Evolutionary conservation across 2,329 filamentous ascomycete species (phyloP), one percentile per base, ranked within the genome.

Genomic region (Hypomyces perniciosus): DNA sequence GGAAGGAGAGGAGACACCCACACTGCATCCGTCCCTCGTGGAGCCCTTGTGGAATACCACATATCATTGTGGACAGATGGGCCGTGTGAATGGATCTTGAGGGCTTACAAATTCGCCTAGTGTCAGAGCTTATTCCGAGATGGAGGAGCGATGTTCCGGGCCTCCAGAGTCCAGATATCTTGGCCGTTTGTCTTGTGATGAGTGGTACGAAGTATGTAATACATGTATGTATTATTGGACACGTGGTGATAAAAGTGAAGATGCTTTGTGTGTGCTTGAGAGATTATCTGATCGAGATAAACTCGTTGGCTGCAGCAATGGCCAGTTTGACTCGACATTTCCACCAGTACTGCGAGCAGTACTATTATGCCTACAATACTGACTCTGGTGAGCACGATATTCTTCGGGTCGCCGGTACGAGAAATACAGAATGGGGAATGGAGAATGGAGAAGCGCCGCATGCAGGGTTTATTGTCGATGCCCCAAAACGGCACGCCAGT

Each of bases 31-130:
- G n/a, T n/a, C n/a, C n/a, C n/a, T n/a, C n/a, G n/a, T n/a, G n/a
- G n/a, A n/a, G n/a, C n/a, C n/a, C n/a, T n/a, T n/a, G n/a, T n/a
- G 49, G 49, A 43, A 46, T 51, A 46, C 45, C 41, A 46, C 44
- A 44, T 38, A n/a, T 9, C 44, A 44, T 40, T 33, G 41, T 42
- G 29, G 35, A 38, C 41, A 33, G 28, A 40, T 50, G 34, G 33
- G 42, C 31, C n/a, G n/a, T n/a, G n/a, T 40, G 46, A 28, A 35
- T 46, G 44, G 44, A 46, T 46, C 44, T 34, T 39, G n/a, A n/a
- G n/a, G n/a, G 33, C 46, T 27, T 39, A 38, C 42, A 40, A 33
- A 26, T 50, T 34, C 10, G 28, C 30, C 42, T 50, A 45, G 48
- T 50, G 48, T 50, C 35, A 42, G 44, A 50, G 48, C 41, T 50